phyloP scores from a whole-genome alignment of 2,329 filamentous ascomycete species.

The Trichophyton simii region DNA sequence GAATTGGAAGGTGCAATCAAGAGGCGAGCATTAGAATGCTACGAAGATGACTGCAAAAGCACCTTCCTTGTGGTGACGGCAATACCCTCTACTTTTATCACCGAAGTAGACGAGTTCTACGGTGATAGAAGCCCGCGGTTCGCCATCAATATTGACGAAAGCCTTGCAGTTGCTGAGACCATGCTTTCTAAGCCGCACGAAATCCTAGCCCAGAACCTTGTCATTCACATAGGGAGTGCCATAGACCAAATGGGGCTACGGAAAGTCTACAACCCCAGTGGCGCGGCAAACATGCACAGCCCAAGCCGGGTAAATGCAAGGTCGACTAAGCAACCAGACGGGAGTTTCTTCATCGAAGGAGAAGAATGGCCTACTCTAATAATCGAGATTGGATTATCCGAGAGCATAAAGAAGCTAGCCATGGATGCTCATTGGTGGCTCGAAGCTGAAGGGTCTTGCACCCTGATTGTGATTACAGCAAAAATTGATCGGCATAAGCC shows the following conservation, averaged over 20 bases:
- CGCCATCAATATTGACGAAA: background rate
- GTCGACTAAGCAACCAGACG: background rate
- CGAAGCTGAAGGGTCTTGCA: conserved; percentile 2
- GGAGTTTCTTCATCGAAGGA: background rate
- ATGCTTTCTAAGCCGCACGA: background rate
- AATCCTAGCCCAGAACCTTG: background rate
- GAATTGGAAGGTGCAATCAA: no score
- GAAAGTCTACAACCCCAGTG: background rate
- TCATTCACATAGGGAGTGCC: background rate
- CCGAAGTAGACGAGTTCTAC: background rate
- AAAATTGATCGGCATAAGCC: conserved; percentile 5
- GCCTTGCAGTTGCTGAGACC: background rate
- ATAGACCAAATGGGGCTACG: background rate
- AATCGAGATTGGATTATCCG: conserved; percentile 4
- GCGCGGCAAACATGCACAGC: background rate
- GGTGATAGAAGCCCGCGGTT: background rate
- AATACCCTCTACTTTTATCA: background rate
- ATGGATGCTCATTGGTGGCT: conserved; percentile 10
- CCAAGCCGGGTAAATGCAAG: background rate
- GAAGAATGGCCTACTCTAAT: conserved; percentile 3
- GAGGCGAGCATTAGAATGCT: no score
- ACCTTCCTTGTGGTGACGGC: no score
- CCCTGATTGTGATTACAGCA: conserved; percentile 5
- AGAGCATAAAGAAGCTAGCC: conserved; percentile 3
- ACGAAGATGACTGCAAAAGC: no score